Evolutionary conservation across 139 green algal species (phyloP).

Genomic region (Zygnema cylindricum): DNA sequence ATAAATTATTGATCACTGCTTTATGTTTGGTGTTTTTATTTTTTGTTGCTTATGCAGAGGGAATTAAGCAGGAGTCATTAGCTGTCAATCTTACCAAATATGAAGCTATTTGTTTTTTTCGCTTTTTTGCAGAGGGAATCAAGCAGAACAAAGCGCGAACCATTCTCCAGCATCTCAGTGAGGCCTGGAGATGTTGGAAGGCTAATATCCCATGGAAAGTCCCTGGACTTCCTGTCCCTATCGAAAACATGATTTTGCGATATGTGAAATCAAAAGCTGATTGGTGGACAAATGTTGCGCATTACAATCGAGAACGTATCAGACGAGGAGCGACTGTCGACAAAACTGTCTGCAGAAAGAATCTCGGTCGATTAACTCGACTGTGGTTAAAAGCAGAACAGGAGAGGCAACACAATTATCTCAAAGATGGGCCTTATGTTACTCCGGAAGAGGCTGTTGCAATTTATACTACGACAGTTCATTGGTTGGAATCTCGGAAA

Average conservation of each 20-base stretch:
- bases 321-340: constrained; percentile 96
- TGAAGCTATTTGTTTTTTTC: too few species aligned
- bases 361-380: constrained; percentile 97
- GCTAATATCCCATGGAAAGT: constrained; percentile 73
- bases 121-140: constrained; percentile 74
- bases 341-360: constrained; percentile 99
- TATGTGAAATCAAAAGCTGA: constrained; percentile 99
- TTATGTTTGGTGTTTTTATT: too few species aligned
- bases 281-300: constrained; percentile 99
- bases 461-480: constrained; percentile 98
- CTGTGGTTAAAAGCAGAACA: constrained; percentile 97
- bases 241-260: constrained; percentile 99
- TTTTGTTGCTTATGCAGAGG: too few species aligned
- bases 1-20: too few species aligned
- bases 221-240: constrained; percentile 92
- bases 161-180: constrained; percentile 98
- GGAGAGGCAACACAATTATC: constrained; percentile 99
- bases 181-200: constrained; percentile 96
- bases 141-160: constrained; percentile 95
- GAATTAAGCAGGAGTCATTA: too few species aligned
- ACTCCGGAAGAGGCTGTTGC: constrained; percentile 82
- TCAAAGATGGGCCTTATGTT: constrained; percentile 84
- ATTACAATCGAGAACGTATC: constrained; percentile 99
- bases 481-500: constrained; percentile 98
- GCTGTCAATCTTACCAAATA: too few species aligned